Percentiles rank a stretch among this genome's conserved stretches.
Conservation (phyloP, 352 stramenopile species). For the Pythium folliculosum region DNA sequence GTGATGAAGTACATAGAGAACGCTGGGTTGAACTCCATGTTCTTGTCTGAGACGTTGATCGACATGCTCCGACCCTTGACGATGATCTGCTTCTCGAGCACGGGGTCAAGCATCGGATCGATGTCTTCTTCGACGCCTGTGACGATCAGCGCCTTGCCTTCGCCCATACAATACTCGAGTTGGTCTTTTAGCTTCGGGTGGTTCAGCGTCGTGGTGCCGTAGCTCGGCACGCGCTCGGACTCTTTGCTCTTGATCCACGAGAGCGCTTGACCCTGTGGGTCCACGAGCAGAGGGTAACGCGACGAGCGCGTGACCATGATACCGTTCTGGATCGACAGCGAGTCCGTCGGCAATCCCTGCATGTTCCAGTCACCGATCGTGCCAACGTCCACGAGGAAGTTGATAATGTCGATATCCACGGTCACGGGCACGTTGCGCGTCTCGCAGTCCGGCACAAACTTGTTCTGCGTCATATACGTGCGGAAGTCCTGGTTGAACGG, state of each 20-base stretch:
- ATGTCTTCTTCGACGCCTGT: conserved; percentile 98
- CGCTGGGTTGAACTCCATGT: conserved; percentile 97
- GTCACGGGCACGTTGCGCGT: conserved; percentile 92
- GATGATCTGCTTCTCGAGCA: conserved; percentile 97
- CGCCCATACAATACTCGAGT: conserved; percentile 97
- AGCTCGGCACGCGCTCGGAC: conserved; percentile 92
- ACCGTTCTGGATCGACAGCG: conserved; percentile 97
- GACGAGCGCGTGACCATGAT: conserved; percentile 98
- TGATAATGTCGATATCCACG: conserved; percentile 95
- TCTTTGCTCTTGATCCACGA: conserved; percentile 98
- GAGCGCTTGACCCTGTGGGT: conserved; percentile 97
- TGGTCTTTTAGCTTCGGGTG: conserved; percentile 98
- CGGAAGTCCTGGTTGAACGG: conserved; percentile 99
- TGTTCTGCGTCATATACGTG: conserved; percentile 95
- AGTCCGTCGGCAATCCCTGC: conserved; percentile 95
- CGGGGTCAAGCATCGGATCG: conserved; percentile 97
- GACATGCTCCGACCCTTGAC: conserved; percentile 96
- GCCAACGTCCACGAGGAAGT: conserved; percentile 97
- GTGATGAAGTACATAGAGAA: conserved; percentile 99
- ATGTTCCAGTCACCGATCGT: conserved; percentile 99
- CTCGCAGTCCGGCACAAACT: conserved; percentile 95
- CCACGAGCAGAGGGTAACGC: conserved; percentile 96
- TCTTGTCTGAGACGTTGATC: conserved; percentile 98
- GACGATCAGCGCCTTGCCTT: conserved; percentile 94
- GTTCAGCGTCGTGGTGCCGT: conserved; percentile 94